These are phyloP conservation scores for Aspergillaceae sp. DNA, from an alignment of 2,329 filamentous ascomycete species.

Conservation along the genomic window DNA sequence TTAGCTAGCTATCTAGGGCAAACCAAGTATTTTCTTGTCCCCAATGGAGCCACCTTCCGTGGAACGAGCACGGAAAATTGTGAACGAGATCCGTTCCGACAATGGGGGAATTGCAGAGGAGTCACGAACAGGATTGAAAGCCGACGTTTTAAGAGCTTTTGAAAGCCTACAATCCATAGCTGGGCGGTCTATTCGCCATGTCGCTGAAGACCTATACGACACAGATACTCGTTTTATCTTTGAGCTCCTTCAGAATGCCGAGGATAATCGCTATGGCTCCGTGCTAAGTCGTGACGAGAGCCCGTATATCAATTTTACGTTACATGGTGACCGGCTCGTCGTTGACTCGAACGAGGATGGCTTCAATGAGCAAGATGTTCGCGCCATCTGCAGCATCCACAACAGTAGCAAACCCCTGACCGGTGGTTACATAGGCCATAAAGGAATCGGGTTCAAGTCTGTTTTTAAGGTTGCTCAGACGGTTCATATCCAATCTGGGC, in stretches of 20 bases:
- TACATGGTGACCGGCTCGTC: conserved; percentile 22
- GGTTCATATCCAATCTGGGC: conserved; percentile 32
- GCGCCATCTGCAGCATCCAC: conserved; percentile 32
- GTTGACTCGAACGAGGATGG: conserved; percentile 40
- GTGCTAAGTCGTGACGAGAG: conserved; percentile 1
- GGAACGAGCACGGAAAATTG: no score
- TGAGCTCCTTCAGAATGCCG: conserved; percentile 37
- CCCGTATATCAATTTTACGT: conserved; percentile 16
- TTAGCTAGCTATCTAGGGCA: no score
- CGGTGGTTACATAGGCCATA: conserved; percentile 24
- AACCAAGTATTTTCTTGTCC: no score
- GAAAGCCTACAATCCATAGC: no score
- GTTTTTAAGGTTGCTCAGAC: conserved; percentile 27
- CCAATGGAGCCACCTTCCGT: no score
- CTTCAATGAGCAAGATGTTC: conserved; percentile 27
- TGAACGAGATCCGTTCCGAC: no score
- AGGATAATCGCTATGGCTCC: conserved; percentile 29
- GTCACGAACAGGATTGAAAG: no score
- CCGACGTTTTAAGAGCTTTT: no score
- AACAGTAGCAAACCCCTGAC: conserved; percentile 24
- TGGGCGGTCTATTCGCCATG: no score
- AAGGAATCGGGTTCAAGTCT: conserved; percentile 31
- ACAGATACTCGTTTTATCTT: conserved; percentile 18
- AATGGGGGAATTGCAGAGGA: no score
- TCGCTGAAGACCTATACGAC: conserved; percentile 12